Evolutionary conservation across 2,329 filamentous ascomycete species (phyloP), one percentile per base, ranked within the genome.

Genomic region (Coleophoma crateriformis): DNA sequence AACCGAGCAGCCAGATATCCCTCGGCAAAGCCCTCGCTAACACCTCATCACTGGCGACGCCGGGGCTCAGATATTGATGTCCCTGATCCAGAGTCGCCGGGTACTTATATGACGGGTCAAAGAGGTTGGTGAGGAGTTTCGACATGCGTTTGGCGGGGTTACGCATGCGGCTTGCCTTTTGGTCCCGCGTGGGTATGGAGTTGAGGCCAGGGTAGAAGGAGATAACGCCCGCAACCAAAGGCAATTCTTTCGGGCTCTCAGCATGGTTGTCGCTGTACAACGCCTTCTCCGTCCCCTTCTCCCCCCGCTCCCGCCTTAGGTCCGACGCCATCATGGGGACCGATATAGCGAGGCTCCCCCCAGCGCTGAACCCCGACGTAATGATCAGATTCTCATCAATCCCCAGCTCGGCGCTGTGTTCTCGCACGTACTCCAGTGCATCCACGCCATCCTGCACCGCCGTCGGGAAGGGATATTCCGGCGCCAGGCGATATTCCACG

Each of bases 401-500:
- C 15, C 41, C 41, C 19, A 44, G 20, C 7, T 44, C 41, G 20
- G 20, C 17, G n/a, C 20, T 27, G 20, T 44, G 41, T 13, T 27
- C 19, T 27, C 12, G 11, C 15, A 44, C 15, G 27, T 44, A 44
- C 14, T 15, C 11, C 8, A 27, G 54, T 14, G 58, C 64, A 17
- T 60, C 57, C 22, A 51, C 61, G 48, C 64, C 65, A 45, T 67
- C 65, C 35, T 66, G 56, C 41, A 67, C 55, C 14, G 62, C 45
- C 7, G 55, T 61, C 62, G 64, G 63, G 49, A 63, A 63, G 37
- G 60, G 58, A 51, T 66, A 62, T 33, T 61, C 52, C 1, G 62
- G 65, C 2, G 64, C 63, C 45, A 67, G 62, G 1, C 64, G 56
- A 44, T 67, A 68, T 27, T 61, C 64, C 5, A 68, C 62, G 14